phyloP scores from a whole-genome alignment of 176 grass and related monocot species.

The Carex littledalei region DNA sequence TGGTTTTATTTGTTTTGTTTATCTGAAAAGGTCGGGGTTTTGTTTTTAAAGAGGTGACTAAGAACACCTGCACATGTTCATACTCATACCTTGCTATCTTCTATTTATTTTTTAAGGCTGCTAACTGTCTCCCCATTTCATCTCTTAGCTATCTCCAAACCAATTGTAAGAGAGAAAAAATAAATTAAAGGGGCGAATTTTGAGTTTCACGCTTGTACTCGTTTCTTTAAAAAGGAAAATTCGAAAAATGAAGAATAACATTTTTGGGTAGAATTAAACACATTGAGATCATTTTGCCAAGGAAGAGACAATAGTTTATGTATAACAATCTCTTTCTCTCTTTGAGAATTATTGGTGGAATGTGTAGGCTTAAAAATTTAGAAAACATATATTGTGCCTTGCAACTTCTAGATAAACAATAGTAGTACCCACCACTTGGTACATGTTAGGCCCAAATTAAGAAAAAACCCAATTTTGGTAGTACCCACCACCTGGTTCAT shows the following conservation, averaged over 20 bases:
- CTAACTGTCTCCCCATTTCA: background rate
- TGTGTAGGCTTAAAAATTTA: background rate
- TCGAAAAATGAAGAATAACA: no score
- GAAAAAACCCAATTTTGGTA: background rate
- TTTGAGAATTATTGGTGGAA: background rate
- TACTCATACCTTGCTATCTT: background rate
- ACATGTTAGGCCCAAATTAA: background rate
- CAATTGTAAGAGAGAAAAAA: background rate
- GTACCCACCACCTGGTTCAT: no score
- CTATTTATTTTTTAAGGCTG: background rate
- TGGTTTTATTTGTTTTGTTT: background rate
- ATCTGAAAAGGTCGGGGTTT: background rate
- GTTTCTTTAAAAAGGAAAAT: background rate
- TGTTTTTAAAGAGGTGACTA: background rate
- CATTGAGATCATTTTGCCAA: no score
- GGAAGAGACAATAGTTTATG: background rate
- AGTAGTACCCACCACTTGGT: background rate
- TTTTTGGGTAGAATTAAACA: no score
- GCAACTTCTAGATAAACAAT: background rate
- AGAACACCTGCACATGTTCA: conserved; percentile 9
- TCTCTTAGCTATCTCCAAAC: background rate
- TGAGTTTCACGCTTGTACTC: background rate
- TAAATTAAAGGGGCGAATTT: background rate
- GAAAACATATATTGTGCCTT: background rate
- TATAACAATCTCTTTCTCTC: background rate